Evolutionary conservation across 208 protist species (phyloP), one percentile per base, ranked within the genome.

Genomic region (Trichomonas tenax): DNA sequence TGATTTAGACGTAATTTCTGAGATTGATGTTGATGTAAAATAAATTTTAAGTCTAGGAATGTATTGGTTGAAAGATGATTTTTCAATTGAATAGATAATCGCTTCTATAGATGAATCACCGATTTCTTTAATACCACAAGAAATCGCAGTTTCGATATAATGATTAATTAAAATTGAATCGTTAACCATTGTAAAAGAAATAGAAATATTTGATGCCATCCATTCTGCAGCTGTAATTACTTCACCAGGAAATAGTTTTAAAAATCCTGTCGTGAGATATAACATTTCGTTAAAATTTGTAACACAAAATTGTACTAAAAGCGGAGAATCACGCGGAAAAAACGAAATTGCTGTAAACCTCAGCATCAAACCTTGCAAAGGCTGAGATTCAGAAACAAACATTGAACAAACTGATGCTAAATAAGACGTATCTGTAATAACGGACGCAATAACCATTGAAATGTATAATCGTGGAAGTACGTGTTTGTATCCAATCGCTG

Each of bases 221-320:
- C 34, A 89, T 26, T 36, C 82, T 41, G 17, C 31, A n/a, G 38
- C 40, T n/a, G 82, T 40, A 46, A 44, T 40, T n/a, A 89, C 15
- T n/a, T 44, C 38, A n/a, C 10, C 15, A 23, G 40, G 40, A 89
- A 44, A n/a, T 17, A 15, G 10, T 31, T 44, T 31, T 34, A 44
- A 26, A 31, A 89, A 46, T 45, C 38, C 17, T 10, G 34, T 34
- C 17, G 38, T 44, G 14, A 89, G 40, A 46, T 44, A 46, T 44
- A 89, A 40, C 82, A 89, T 89, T 89, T 89, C 82, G 14, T n/a
- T 44, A 89, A 89, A 89, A 46, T 89, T 89, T 45, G 34, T 31
- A 46, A 44, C 31, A 15, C 34, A 44, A 89, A 89, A 89, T 11
- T 89, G 34, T 9, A 31, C 1, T 31, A 89, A 46, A 44, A 44